Percentiles rank a stretch among this genome's conserved stretches.
These are phyloP conservation scores for Begonia fuchsioides DNA, from an alignment of 306 rosid species.

Conservation along the genomic window DNA sequence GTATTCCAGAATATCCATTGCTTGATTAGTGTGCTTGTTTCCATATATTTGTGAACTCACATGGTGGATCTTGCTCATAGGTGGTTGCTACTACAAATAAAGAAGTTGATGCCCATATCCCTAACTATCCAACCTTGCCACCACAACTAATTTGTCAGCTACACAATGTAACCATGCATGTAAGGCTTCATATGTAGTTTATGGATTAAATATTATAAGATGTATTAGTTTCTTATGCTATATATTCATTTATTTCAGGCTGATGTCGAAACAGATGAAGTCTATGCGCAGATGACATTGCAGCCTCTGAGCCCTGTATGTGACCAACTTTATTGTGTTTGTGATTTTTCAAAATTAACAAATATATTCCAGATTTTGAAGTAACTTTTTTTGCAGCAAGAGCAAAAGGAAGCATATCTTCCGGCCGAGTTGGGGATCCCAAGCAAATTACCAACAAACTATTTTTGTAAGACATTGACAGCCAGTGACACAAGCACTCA, in stretches of 20 bases:
- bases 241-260: constrained; percentile 43
- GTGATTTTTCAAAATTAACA: constrained; percentile 3
- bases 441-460: constrained; percentile 89
- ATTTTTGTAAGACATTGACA: constrained; percentile 89
- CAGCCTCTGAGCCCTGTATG: constrained; percentile 80
- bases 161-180: constrained; percentile 95
- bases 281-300: constrained; percentile 92
- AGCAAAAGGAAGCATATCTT: constrained; percentile 87
- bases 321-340: constrained; percentile 5
- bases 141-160: constrained; percentile 96
- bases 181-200: constrained; percentile 24
- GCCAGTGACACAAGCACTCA: constrained; percentile 99
- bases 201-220: not conserved
- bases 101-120: constrained; percentile 85
- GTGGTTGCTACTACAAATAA: constrained; percentile 89
- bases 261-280: constrained; percentile 81
- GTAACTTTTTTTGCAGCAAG: constrained; percentile 43
- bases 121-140: constrained; percentile 86
- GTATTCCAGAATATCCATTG: too few relatives aligned
- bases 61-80: constrained; percentile 11
- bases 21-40: too few relatives aligned
- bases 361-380: constrained; percentile 10
- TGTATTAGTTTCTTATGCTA: constrained; percentile 7
- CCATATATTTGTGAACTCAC: too few relatives aligned
- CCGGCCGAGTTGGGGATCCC: constrained; percentile 81